Base-by-base conservation (phyloP, 805 yeast genomes). In the Teunomyces kruisii region DNA sequence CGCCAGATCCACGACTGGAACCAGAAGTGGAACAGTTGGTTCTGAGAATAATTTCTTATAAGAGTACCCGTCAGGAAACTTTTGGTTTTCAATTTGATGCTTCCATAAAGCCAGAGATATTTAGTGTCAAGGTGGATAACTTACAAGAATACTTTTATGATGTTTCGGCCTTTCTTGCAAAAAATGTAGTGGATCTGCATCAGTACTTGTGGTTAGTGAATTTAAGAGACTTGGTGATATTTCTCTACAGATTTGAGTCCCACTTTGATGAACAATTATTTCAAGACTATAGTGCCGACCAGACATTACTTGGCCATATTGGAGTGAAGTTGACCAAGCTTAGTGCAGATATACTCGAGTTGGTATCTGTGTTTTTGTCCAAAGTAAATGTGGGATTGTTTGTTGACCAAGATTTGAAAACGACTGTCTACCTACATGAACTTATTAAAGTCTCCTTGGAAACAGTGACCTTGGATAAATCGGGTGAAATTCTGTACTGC, bases 141-240 rank as follows among this genome's bases (percentile, higher is more conserved):
- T 50, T 56, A 16, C 55, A 59, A 31, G 59, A 55, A 31, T 54
- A 46, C 48, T 55, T 50, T 32, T 32, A 37, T 32, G 60, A 53
- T 19, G 43, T 50, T 5, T 42, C 40, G 13, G 32, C 47, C 15
- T 15, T 40, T 3, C 52, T 62, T 9, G 30, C 24, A 6, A 48
- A 51, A n/a, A 31, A 46, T 31, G 46, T 48, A 0, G n/a, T 51
- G 4, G 38, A 22, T 3, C 27, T 43, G 9, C 57, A 62, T 42
- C 51, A 50, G 16, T 38, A 44, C n/a, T 43, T 60, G 7, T 62
- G 67, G 67, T 27, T 61, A 8, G 40, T 46, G 6, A 37, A 42
- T 5, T 13, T 58, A 8, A 36, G 45, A 1, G 31, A 33, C 16
- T 38, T 58, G 17, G 46, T 44, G 2, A 28, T n/a, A n/a, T 35